These are phyloP conservation scores for Sporodiniella umbellata DNA, from an alignment of 371 early-diverging fungal species.

Conservation along the genomic window DNA sequence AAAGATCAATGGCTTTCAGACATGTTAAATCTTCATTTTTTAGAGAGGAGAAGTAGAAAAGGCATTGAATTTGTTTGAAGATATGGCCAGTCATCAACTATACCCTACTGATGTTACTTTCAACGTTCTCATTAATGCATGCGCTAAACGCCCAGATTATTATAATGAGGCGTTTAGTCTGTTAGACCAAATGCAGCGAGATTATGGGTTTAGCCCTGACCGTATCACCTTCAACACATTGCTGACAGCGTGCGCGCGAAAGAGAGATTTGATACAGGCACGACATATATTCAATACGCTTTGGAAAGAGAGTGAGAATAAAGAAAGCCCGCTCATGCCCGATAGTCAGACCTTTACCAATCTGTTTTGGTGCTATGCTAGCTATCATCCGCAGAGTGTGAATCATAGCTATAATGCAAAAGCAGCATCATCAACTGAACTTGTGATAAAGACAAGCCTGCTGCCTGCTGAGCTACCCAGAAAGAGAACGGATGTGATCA, in stretches of 20 bases:
- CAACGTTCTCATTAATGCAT: constrained; percentile 83
- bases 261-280: constrained; percentile 60
- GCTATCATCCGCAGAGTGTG: constrained; percentile 26
- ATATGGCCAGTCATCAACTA: constrained; percentile 68
- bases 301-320: constrained; percentile 33
- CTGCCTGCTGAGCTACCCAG: constrained; percentile 33
- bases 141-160: constrained; percentile 78
- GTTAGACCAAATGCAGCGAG: constrained; percentile 75
- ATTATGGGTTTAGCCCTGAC: constrained; percentile 78
- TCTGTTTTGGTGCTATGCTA: constrained; percentile 66
- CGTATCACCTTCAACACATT: constrained; percentile 78
- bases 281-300: constrained; percentile 59
- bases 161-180: constrained; percentile 79
- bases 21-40: too few species aligned
- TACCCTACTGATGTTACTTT: constrained; percentile 81
- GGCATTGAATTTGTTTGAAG: constrained; percentile 81
- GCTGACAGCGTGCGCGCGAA: constrained; percentile 71
- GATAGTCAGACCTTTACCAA: constrained; percentile 61
- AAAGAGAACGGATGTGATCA: constrained; percentile 35
- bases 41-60: constrained; percentile 70
- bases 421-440: background rate
- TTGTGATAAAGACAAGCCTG: constrained; percentile 10
- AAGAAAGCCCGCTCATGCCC: constrained; percentile 36
- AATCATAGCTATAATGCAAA: constrained; percentile 4
- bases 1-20: too few species aligned